Percentiles rank a stretch among this genome's conserved stretches.
These are phyloP conservation scores for Erythrobasidium hasegawianum DNA, from an alignment of 1,284 basidiomycete genomes.

Conservation along the genomic window DNA sequence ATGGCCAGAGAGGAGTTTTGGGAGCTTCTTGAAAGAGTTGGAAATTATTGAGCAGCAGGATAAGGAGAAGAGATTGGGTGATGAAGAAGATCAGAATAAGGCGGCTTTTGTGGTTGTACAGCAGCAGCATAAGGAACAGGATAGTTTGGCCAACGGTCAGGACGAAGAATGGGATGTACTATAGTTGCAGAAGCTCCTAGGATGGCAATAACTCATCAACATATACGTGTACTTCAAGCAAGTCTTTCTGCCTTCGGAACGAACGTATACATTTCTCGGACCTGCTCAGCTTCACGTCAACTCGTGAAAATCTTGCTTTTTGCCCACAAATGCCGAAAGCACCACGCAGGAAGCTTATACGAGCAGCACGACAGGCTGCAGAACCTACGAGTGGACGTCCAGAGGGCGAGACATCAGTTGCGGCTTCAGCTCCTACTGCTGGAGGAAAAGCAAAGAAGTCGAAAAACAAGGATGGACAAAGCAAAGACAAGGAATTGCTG, in stretches of 20 bases:
- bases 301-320: too few species aligned
- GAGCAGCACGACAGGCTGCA: not conserved
- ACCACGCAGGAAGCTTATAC: not conserved
- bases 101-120: not conserved
- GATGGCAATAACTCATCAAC: too few species aligned
- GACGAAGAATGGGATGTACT: constrained; percentile 3
- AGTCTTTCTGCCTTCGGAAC: too few species aligned
- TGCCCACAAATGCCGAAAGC: constrained; percentile 1
- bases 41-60: not conserved
- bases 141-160: not conserved
- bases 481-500: not conserved
- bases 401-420: not conserved
- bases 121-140: not conserved
- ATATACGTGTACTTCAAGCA: too few species aligned
- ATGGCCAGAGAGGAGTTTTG: not conserved
- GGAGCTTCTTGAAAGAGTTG: not conserved
- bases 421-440: not conserved
- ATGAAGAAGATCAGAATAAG: not conserved
- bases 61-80: not conserved
- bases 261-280: too few species aligned
- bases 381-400: not conserved
- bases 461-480: not conserved
- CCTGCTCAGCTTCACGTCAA: too few species aligned
- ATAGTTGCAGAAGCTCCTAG: not conserved
- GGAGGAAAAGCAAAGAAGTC: not conserved